Conservation (phyloP, 129 eudicot species). For the Rutidosis leptorrhynchoides region DNA sequence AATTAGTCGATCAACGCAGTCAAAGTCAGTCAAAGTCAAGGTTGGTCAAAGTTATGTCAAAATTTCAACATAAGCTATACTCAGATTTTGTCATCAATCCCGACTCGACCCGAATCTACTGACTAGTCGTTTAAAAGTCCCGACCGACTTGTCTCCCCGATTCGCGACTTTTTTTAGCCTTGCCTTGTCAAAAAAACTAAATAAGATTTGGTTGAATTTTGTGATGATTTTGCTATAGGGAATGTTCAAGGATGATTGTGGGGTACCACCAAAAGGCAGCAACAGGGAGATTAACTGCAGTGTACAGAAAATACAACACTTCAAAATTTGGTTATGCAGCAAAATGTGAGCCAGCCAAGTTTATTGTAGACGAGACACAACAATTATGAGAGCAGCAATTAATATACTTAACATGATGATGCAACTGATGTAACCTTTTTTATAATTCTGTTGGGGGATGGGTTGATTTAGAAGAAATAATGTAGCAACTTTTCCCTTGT, state of each 20-base stretch:
- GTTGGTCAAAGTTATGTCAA: too few relatives aligned
- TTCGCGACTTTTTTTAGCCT: too few relatives aligned
- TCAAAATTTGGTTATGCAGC: conserved; percentile 75
- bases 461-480: conserved; percentile 25
- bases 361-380: conserved; percentile 35
- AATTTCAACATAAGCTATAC: too few relatives aligned
- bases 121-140: too few relatives aligned
- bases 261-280: conserved; percentile 68
- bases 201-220: conserved; percentile 7
- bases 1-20: too few relatives aligned
- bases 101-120: too few relatives aligned
- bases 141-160: too few relatives aligned
- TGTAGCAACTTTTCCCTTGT: conserved; percentile 28
- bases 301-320: conserved; percentile 71
- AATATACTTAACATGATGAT: conserved; percentile 18
- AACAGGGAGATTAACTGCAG: conserved; percentile 74
- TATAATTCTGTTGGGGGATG: conserved; percentile 26
- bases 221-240: conserved; percentile 45
- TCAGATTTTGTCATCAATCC: too few relatives aligned
- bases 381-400: conserved; percentile 9
- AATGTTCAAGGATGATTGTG: conserved; percentile 72
- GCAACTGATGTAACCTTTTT: conserved; percentile 11
- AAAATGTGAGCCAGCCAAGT: conserved; percentile 64
- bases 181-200: too few relatives aligned
- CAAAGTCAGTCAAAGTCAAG: too few relatives aligned